Evolutionary conservation across 2,329 filamentous ascomycete species (phyloP).

Genomic region (Monosporascus sp.): DNA sequence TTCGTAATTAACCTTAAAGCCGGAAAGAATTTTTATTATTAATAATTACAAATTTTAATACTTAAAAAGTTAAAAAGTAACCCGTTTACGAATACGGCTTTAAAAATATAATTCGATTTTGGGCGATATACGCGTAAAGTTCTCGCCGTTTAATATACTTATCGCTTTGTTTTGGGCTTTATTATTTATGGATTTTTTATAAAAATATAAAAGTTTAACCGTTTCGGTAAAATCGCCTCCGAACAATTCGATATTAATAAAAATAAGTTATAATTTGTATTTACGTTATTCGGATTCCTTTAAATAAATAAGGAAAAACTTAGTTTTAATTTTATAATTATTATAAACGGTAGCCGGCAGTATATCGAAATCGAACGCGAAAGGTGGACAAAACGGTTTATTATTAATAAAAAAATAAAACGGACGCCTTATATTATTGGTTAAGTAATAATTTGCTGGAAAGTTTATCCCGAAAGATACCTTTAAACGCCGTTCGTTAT

Average conservation of each 20-base stretch:
- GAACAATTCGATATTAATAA: constrained; percentile 40
- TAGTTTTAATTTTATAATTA: constrained; percentile 39
- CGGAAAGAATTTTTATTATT: no score
- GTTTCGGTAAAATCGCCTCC: constrained; percentile 38
- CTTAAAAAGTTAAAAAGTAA: no score
- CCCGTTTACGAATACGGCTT: fast-evolving
- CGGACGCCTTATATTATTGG: constrained; percentile 28
- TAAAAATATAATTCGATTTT: fast-evolving
- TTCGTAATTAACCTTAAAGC: constrained; percentile 19
- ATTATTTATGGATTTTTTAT: constrained; percentile 40
- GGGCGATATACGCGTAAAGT: constrained; percentile 24
- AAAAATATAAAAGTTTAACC: constrained; percentile 41
- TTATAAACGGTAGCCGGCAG: constrained; percentile 21
- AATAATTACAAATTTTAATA: no score
- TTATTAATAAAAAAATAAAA: constrained; percentile 32
- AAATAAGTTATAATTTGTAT: constrained; percentile 33
- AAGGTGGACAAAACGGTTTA: constrained; percentile 30
- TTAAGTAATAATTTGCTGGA: constrained; percentile 38
- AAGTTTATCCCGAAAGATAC: constrained; percentile 32
- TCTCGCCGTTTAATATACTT: constrained; percentile 32
- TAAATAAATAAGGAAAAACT: constrained; percentile 34
- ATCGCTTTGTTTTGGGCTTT: constrained; percentile 42
- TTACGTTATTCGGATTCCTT: constrained; percentile 34
- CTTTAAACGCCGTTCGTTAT: constrained; percentile 31
- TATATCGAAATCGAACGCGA: constrained; percentile 35